Evolutionary conservation across 1,284 basidiomycete genomes (phyloP).

Genomic region (Schizopora paradoxa): DNA sequence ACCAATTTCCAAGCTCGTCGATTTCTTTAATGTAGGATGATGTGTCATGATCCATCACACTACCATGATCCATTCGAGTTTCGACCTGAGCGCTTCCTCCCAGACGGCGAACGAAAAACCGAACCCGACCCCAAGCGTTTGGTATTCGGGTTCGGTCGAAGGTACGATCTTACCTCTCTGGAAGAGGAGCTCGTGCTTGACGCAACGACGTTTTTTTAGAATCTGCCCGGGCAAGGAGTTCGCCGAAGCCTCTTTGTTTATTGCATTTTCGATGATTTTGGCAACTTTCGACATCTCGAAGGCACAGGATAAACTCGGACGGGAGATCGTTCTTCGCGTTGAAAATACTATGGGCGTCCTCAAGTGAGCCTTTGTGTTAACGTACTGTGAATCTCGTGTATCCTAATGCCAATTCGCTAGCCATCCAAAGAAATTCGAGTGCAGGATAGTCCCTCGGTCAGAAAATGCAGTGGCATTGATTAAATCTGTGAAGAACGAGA

Average conservation of each 20-base stretch:
- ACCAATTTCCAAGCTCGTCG: neutral
- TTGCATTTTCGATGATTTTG: constrained; percentile 27
- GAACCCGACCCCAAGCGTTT: constrained; percentile 1
- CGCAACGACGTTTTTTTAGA: neutral
- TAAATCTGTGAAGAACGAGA: neutral
- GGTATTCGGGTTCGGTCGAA: constrained; percentile 7
- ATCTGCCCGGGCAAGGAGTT: constrained; percentile 31
- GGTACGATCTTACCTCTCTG: constrained; percentile 20
- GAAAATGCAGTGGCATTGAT: constrained; percentile 4
- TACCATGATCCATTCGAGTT: constrained; percentile 17
- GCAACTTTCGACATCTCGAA: constrained; percentile 27
- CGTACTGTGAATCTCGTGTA: neutral
- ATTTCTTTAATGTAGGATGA: constrained; percentile 6
- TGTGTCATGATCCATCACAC: constrained; percentile 10
- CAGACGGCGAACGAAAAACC: constrained; percentile 3
- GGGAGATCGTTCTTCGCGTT: constrained; percentile 25
- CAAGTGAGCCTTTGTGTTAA: constrained; percentile 26
- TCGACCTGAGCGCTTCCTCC: constrained; percentile 19
- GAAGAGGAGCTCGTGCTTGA: no score
- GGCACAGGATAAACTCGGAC: constrained; percentile 24
- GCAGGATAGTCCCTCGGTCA: constrained; percentile 10
- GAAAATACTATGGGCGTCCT: constrained; percentile 36
- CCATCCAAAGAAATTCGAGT: constrained; percentile 13
- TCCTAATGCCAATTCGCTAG: neutral
- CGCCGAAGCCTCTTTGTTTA: constrained; percentile 30